Conservation (phyloP, 805 yeast species). For the Zygoascus tannicola region DNA sequence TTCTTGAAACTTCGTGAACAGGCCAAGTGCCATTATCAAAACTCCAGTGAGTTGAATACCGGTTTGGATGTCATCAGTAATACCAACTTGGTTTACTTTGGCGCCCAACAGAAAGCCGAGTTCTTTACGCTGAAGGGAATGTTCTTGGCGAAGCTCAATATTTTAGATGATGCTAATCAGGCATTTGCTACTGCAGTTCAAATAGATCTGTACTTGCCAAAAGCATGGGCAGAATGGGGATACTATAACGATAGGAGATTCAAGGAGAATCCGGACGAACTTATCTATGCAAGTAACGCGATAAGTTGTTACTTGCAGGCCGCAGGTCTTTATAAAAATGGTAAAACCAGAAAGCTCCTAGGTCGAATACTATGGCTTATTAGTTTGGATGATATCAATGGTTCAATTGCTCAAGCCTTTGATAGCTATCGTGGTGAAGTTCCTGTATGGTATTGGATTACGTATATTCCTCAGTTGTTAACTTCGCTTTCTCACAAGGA, state of each 20-base stretch:
- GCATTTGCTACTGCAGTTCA: slow-evolving; percentile 98
- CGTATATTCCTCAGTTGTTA: slow-evolving; percentile 88
- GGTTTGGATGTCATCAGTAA: slow-evolving; percentile 95
- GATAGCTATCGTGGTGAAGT: slow-evolving; percentile 90
- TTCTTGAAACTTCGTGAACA: slow-evolving; percentile 92
- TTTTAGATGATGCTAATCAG: slow-evolving; percentile 91
- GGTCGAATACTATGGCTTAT: slow-evolving; percentile 91
- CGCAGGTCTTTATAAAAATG: slow-evolving; percentile 89
- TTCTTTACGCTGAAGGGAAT: slow-evolving; percentile 96
- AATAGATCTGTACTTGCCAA: slow-evolving; percentile 84
- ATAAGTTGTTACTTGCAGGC: slow-evolving; percentile 95
- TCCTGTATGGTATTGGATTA: slow-evolving; percentile 99
- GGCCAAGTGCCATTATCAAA: slow-evolving; percentile 94
- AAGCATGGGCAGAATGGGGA: slow-evolving; percentile 99
- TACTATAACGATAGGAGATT: slow-evolving; percentile 82
- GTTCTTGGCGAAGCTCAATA: slow-evolving; percentile 87
- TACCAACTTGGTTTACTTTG: slow-evolving; percentile 91
- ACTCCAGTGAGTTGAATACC: slow-evolving; percentile 80
- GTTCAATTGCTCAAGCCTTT: slow-evolving; percentile 76
- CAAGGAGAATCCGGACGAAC: slow-evolving; percentile 72
- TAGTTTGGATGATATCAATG: slow-evolving; percentile 77
- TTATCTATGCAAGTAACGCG: slow-evolving; percentile 84
- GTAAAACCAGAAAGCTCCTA: slow-evolving; percentile 76
- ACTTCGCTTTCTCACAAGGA: slow-evolving; percentile 86
- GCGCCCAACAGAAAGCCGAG: slow-evolving; percentile 96